phyloP scores from a whole-genome alignment of 768 basidiomycete species.

The Phaffia tasmanica region DNA sequence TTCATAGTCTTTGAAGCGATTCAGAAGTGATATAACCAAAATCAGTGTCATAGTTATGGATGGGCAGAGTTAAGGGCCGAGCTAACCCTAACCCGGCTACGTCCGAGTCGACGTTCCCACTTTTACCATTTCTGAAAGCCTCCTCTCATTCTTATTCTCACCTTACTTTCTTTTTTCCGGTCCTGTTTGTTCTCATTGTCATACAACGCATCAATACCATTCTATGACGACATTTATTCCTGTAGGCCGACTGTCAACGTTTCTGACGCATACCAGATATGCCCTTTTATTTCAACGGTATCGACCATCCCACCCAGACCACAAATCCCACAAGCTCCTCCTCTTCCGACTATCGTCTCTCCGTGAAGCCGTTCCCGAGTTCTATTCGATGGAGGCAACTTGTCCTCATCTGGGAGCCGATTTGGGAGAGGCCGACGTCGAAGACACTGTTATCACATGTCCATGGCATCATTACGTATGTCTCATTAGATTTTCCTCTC shows the following conservation, averaged over 20 bases:
- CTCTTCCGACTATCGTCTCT: conserved; percentile 49
- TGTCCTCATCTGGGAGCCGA: conserved; percentile 75
- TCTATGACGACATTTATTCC: conserved; percentile 14
- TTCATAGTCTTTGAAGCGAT: no score
- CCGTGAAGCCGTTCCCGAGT: conserved; percentile 34
- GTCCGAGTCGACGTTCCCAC: no score
- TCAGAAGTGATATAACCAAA: no score
- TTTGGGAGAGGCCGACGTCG: conserved; percentile 41
- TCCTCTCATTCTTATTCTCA: no score
- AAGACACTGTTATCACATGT: conserved; percentile 49
- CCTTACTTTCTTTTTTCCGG: no score
- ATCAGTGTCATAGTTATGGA: no score
- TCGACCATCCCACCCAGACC: conserved; percentile 51
- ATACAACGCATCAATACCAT: not conserved
- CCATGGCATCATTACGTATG: conserved; percentile 68
- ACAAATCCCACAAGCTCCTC: conserved; percentile 52
- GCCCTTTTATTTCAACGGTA: conserved; percentile 36
- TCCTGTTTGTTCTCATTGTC: no score
- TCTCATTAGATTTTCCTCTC: conserved; percentile 42
- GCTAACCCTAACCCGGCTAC: no score
- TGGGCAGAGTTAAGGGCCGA: no score
- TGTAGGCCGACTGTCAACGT: conserved; percentile 25
- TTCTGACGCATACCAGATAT: conserved; percentile 50
- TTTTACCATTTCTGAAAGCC: no score
- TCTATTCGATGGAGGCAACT: conserved; percentile 69